Evolutionary conservation across 106 monocot species (phyloP).

Genomic region (Iris macrosiphon): DNA sequence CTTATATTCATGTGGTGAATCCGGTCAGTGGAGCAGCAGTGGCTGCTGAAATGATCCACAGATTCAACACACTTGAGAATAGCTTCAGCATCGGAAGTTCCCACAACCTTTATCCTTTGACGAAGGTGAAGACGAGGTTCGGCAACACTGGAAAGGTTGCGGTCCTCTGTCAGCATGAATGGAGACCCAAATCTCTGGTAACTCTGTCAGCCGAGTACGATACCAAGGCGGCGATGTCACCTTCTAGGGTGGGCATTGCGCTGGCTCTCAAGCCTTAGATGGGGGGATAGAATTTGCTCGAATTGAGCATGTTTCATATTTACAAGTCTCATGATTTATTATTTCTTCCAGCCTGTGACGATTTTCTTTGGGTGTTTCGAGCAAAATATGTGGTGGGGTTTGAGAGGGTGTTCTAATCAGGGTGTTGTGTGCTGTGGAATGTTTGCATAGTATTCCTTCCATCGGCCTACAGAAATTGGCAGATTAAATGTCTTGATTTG

Average conservation of each 20-base stretch:
- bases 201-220: constrained; percentile 55
- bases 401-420: too few relatives aligned
- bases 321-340: too few relatives aligned
- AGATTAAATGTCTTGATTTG: too few relatives aligned
- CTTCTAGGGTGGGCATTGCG: constrained; percentile 29
- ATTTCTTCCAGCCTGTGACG: too few relatives aligned
- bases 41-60: constrained; percentile 37
- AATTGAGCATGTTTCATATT: too few relatives aligned
- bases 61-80: constrained; percentile 25
- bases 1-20: constrained; percentile 38
- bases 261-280: constrained; percentile 44
- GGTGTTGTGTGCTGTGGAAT: too few relatives aligned
- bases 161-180: constrained; percentile 32
- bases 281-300: too few relatives aligned
- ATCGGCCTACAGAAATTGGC: too few relatives aligned
- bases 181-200: constrained; percentile 50
- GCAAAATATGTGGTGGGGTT: too few relatives aligned
- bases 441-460: too few relatives aligned
- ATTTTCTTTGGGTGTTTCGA: too few relatives aligned
- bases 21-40: constrained; percentile 22
- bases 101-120: constrained; percentile 20
- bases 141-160: constrained; percentile 26
- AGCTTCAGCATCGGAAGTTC: constrained; percentile 39
- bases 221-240: constrained; percentile 11
- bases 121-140: constrained; percentile 30